Base-by-base conservation (phyloP, 2,329 filamentous ascomycete species). In the Hypoxylon sp. region DNA sequence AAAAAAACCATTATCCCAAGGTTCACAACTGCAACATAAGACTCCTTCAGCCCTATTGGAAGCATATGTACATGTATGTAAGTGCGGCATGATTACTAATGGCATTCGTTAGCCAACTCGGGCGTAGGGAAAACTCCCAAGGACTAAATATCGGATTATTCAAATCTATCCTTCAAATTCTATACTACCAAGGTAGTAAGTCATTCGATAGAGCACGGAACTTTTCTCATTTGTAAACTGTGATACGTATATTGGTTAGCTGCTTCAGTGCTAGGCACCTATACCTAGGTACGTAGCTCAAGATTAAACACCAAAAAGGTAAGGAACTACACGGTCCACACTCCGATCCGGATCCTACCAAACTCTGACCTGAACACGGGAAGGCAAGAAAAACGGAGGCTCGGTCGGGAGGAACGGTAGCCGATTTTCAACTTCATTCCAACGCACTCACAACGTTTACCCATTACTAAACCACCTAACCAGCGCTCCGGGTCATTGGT, bases 341-440 rank as follows among this genome's bases (percentile, higher is more conserved):
- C 29, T 54, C 59, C 65, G 60, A 53, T 35, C 44, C 60, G 60
- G 65, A 57, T 60, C 50, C 50, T 59, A 14, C 60, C 65, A 51
- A 54, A 14, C 46, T 46, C 31, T 57, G 11, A 24, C 22, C 17
- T 62, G 24, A 53, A 10, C 31, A 54, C 64, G 64, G 39, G 53
- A 50, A 53, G 47, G 39, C 58, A 31, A 48, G 17, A 14, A 33
- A 66, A 62, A 61, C 44, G 51, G 57, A 35, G 62, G 19, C 22
- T 14, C 33, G 14, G 17, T 22, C 42, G 39, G 46, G 51, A 44
- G 24, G 59, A 47, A 37, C 19, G 54, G 50, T 37, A 19, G 48
- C 57, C 51, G 57, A 44, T 52, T 42, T 22, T 2, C 19, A 58
- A 53, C 58, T 6, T 52, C 57, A 58, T 39, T 22, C 19, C 42